A percentile compares a stretch with the other conserved stretches of the same genome.
These are phyloP conservation scores for Phytophthora podocarpi DNA, from an alignment of 352 stramenopile species.

Conservation along the genomic window DNA sequence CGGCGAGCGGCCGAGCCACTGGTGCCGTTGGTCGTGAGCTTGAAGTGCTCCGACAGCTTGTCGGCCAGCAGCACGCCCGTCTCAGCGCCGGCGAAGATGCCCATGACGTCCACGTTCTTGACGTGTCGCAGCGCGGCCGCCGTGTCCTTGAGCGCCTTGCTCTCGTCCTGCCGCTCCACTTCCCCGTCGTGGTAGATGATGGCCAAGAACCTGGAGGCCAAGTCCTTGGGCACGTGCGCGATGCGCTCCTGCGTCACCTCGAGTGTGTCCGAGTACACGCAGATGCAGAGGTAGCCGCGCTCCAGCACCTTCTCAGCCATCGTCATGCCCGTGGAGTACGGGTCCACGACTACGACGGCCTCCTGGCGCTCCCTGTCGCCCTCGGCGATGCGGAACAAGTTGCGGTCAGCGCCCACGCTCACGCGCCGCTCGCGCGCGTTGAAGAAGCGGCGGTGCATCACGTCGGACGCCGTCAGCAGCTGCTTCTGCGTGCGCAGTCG, in stretches of 20 bases:
- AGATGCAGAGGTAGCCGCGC: conserved; percentile 85
- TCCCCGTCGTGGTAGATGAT: conserved; percentile 77
- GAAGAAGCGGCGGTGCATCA: conserved; percentile 84
- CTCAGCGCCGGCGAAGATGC: conserved; percentile 92
- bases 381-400: conserved; percentile 71
- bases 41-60: conserved; percentile 88
- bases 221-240: conserved; percentile 57
- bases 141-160: conserved; percentile 42
- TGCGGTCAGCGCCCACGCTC: conserved; percentile 34
- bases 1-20: conserved; percentile 77
- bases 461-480: conserved; percentile 74
- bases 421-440: conserved; percentile 76
- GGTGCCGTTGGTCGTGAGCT: conserved; percentile 87
- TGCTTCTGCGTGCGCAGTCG: conserved; percentile 64
- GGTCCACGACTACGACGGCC: conserved; percentile 94
- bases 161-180: conserved; percentile 32
- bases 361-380: conserved; percentile 34
- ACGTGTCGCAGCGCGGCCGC: conserved; percentile 41
- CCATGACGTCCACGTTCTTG: conserved; percentile 60
- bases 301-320: conserved; percentile 88
- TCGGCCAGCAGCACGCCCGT: conserved; percentile 93
- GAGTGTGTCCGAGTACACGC: conserved; percentile 82
- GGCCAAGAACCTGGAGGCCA: conserved; percentile 60
- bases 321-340: conserved; percentile 95
- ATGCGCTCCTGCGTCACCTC: conserved; percentile 76